phyloP scores from a whole-genome alignment of 2,329 filamentous ascomycete genomes.

The Aureobasidium pullulans region DNA sequence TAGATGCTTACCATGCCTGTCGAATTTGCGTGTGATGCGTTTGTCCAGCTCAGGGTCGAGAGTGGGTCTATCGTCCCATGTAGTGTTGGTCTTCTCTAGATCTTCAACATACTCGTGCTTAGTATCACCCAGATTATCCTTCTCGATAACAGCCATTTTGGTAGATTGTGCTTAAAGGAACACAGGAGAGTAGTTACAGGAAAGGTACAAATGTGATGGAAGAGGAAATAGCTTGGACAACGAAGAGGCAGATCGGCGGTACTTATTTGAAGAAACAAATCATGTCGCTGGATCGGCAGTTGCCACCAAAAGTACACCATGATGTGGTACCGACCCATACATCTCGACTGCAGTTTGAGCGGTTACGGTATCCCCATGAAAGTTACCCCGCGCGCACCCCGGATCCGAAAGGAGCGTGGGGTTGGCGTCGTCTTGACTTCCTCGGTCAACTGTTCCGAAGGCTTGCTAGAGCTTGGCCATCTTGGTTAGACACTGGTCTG shows the following conservation, averaged over 20 bases:
- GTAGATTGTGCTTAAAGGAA: not conserved
- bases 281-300: not conserved
- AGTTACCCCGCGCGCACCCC: not conserved
- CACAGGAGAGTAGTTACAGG: not conserved
- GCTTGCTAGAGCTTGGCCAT: not conserved
- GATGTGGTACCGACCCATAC: not conserved
- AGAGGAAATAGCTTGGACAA: not conserved
- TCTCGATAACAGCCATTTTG: not conserved
- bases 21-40: slow-evolving; percentile 36
- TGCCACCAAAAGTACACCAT: not conserved
- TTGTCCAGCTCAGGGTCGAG: slow-evolving; percentile 21
- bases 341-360: not conserved
- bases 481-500: too few species aligned
- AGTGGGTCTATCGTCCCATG: slow-evolving; percentile 14
- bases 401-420: not conserved
- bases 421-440: not conserved
- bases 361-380: not conserved
- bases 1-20: slow-evolving; percentile 25
- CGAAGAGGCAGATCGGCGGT: not conserved
- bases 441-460: not conserved
- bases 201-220: not conserved
- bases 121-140: not conserved
- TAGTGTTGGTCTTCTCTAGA: slow-evolving; percentile 17
- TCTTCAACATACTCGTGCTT: slow-evolving; percentile 14
- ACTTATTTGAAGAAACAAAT: not conserved